Evolutionary conservation across 1,284 basidiomycete species (phyloP).

Genomic region (Gastroboletus turbinatus): DNA sequence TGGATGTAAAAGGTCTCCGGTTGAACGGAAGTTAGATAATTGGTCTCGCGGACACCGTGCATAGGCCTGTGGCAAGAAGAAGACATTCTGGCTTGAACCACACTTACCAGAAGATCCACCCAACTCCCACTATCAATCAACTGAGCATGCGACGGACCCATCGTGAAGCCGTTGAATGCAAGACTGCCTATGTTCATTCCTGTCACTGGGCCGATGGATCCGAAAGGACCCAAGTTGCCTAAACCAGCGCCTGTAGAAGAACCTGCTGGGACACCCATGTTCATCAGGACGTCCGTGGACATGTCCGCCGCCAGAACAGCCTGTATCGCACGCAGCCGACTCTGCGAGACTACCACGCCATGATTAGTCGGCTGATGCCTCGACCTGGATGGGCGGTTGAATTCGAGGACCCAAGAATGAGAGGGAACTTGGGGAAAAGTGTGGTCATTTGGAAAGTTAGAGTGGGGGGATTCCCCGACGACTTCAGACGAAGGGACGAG

Average conservation of each 20-base stretch:
- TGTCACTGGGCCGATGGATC: slow-evolving; percentile 21
- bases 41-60: not conserved
- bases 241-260: slow-evolving; percentile 16
- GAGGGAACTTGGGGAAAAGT: slow-evolving; percentile 26
- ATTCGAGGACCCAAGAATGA: slow-evolving; percentile 68
- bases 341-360: slow-evolving; percentile 70
- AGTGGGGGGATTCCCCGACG: slow-evolving; percentile 6
- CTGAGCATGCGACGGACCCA: slow-evolving; percentile 24
- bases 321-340: slow-evolving; percentile 57
- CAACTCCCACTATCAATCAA: slow-evolving; percentile 45
- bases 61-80: not conserved
- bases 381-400: slow-evolving; percentile 44
- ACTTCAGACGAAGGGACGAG: slow-evolving; percentile 40
- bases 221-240: slow-evolving; percentile 28
- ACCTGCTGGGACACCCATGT: slow-evolving; percentile 17
- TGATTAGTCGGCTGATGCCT: slow-evolving; percentile 40
- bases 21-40: not conserved
- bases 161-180: slow-evolving; percentile 40
- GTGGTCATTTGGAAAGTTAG: slow-evolving; percentile 24
- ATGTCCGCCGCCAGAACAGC: slow-evolving; percentile 19
- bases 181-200: slow-evolving; percentile 46
- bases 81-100: not conserved
- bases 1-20: not conserved
- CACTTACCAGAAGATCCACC: slow-evolving; percentile 65
- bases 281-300: slow-evolving; percentile 30